Conservation (phyloP, 2,329 filamentous ascomycete genomes). For the Cadophora gregata region DNA sequence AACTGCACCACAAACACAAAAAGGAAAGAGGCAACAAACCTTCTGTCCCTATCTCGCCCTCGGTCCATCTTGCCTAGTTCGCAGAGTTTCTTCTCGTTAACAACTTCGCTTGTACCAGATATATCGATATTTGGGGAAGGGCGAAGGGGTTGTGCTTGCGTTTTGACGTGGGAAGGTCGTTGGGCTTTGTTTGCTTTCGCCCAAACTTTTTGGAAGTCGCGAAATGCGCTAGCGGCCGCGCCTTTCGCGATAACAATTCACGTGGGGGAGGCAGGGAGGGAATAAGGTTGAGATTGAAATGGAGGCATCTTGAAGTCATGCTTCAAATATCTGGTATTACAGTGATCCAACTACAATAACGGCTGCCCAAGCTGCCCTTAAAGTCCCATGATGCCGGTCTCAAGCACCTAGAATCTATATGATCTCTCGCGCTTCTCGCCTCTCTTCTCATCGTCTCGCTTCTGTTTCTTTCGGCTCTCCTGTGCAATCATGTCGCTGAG, state of each 20-base stretch:
- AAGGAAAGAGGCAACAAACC: conserved; percentile 43
- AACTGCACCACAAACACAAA: conserved; percentile 20
- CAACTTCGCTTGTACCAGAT: not conserved
- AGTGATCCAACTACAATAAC: conserved; percentile 27
- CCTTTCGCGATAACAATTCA: conserved; percentile 1
- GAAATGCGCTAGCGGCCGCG: conserved; percentile 19
- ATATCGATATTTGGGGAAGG: not conserved
- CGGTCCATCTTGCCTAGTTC: conserved; percentile 38
- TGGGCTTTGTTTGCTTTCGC: not conserved
- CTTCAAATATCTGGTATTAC: conserved; percentile 32
- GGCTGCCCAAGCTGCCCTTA: conserved; percentile 7
- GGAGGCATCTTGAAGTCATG: not conserved
- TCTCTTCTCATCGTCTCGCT: conserved; percentile 81
- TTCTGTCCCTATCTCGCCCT: conserved; percentile 51
- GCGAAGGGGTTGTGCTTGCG: not conserved
- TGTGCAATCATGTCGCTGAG: conserved; percentile 94
- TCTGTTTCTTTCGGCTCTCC: conserved; percentile 88
- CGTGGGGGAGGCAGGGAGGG: not conserved
- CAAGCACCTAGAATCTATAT: conserved; percentile 39
- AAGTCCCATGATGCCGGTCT: conserved; percentile 22
- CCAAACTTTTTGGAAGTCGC: conserved; percentile 15
- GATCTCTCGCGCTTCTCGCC: conserved; percentile 58
- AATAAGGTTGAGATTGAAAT: not conserved
- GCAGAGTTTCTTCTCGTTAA: not conserved
- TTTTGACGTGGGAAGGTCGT: not conserved